Evolutionary conservation across 2,329 filamentous ascomycete genomes (phyloP).

Genomic region (Cladosporium sp.): DNA sequence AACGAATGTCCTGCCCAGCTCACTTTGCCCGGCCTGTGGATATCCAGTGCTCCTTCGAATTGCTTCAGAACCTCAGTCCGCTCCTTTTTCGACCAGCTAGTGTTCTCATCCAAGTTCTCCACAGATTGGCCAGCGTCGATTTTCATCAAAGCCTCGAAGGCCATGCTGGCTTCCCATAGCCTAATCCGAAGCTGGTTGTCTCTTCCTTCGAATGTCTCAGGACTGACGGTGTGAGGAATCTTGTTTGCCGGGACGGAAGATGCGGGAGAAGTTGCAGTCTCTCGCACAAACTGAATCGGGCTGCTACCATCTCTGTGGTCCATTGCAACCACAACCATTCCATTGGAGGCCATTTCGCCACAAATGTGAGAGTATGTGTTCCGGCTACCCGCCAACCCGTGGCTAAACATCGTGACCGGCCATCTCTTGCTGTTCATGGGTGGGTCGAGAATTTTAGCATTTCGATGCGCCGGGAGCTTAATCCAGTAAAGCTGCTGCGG

Average conservation of each 20-base stretch:
- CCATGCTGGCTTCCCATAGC: slow-evolving; percentile 71
- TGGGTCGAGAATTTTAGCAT: slow-evolving; percentile 58
- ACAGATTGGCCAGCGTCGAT: slow-evolving; percentile 56
- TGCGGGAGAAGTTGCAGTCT: slow-evolving; percentile 44
- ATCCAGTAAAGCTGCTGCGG: slow-evolving; percentile 71
- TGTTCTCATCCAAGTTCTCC: slow-evolving; percentile 43
- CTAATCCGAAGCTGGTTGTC: slow-evolving; percentile 71
- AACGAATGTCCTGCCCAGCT: slow-evolving; percentile 79
- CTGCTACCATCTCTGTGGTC: slow-evolving; percentile 81
- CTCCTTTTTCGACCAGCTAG: slow-evolving; percentile 32
- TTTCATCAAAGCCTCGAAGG: slow-evolving; percentile 64
- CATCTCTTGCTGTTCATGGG: slow-evolving; percentile 54
- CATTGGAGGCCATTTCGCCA: slow-evolving; percentile 74
- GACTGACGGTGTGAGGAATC: slow-evolving; percentile 56
- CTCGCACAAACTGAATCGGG: slow-evolving; percentile 67
- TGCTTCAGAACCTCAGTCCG: slow-evolving; percentile 49
- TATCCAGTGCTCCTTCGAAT: slow-evolving; percentile 60
- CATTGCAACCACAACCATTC: slow-evolving; percentile 73
- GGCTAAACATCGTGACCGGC: slow-evolving; percentile 82
- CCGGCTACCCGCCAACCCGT: slow-evolving; percentile 74
- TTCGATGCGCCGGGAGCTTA: slow-evolving; percentile 67
- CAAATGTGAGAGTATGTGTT: slow-evolving; percentile 83
- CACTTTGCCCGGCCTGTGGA: slow-evolving; percentile 68
- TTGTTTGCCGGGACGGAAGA: slow-evolving; percentile 42
- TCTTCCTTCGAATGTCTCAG: slow-evolving; percentile 62